Evolutionary conservation across 2,329 filamentous ascomycete genomes (phyloP), one percentile per base, ranked within the genome.

Genomic region (Stenocarpella maydis): DNA sequence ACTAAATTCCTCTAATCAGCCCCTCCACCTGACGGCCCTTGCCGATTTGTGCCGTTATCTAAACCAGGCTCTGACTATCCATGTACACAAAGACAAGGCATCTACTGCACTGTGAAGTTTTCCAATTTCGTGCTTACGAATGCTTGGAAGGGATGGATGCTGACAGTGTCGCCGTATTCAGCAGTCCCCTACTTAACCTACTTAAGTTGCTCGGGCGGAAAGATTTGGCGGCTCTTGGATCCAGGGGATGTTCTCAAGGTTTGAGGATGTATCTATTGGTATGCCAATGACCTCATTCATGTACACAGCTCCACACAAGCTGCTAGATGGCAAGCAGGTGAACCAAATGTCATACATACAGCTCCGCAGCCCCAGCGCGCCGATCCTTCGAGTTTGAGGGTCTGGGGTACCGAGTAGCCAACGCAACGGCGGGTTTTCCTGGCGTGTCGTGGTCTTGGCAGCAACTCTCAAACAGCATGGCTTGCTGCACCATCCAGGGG

Each of bases 401-500:
- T 7, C 24, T 14, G 15, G n/a, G 3, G 1, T 49, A 4, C 21
- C 15, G 17, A 37, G n/a, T 19, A 17, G 43, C 21, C n/a, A 19
- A 21, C 9, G 41, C 24, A 43, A 12, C 26, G 31, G 9, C 28
- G 12, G 21, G 28, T 37, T 24, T 31, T n/a, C 41, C 14, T 49
- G 5, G 12, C 10, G 55, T 28, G 49, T 24, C 58, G 28, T 24
- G 6, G n/a, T 15, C 28, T 34, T 34, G 41, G 58, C 19, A 49
- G 26, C 26, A 15, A 19, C 41, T 61, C 41, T 47, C 26, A 61
- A 47, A 47, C 58, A 6, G 24, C 41, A 41, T 31, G 41, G 58
- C 41, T 47, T 61, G 41, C 58, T 49, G 43, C 58, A 26, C 43
- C 41, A 37, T 63, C 31, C 28, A 37, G n/a, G 28, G n/a, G 26